Evolutionary conservation across 129 eudicot genomes (phyloP).

Genomic region (Artemisia tridentata): DNA sequence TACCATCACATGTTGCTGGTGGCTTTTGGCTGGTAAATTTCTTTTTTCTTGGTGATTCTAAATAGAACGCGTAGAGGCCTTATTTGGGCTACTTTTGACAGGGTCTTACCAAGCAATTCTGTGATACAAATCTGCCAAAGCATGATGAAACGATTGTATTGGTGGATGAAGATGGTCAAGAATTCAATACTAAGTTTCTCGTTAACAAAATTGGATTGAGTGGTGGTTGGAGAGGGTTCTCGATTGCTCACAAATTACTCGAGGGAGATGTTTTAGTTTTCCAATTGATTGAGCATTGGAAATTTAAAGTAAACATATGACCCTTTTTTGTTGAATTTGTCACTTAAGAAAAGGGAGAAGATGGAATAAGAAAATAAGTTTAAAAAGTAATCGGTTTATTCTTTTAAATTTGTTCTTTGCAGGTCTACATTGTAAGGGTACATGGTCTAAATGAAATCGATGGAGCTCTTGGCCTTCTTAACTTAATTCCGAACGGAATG

Average conservation of each 20-base stretch:
- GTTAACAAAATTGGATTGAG: slow-evolving; percentile 53
- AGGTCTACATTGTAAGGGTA: slow-evolving; percentile 45
- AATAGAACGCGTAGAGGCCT: neutral
- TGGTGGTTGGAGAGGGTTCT: slow-evolving; percentile 75
- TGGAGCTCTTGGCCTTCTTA: slow-evolving; percentile 56
- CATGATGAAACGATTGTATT: slow-evolving; percentile 47
- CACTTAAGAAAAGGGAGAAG: neutral
- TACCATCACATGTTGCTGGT: too few species aligned
- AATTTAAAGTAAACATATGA: slow-evolving; percentile 45
- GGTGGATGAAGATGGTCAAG: slow-evolving; percentile 50
- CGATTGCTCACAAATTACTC: slow-evolving; percentile 48
- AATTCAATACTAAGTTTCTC: slow-evolving; percentile 46
- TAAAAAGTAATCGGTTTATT: neutral
- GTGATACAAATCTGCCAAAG: slow-evolving; percentile 48
- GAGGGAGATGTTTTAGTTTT: slow-evolving; percentile 63
- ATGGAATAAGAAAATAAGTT: neutral
- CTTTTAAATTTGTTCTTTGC: neutral
- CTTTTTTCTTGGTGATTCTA: too few species aligned
- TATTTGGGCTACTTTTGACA: slow-evolving; percentile 18
- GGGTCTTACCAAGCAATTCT: slow-evolving; percentile 53
- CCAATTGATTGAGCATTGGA: slow-evolving; percentile 45
- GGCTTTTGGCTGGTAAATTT: too few species aligned
- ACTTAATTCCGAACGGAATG: slow-evolving; percentile 31
- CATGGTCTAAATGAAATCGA: slow-evolving; percentile 45
- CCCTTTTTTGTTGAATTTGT: neutral